phyloP scores from a whole-genome alignment of 2,329 filamentous ascomycete genomes.

The Niveomyces coronatus region DNA sequence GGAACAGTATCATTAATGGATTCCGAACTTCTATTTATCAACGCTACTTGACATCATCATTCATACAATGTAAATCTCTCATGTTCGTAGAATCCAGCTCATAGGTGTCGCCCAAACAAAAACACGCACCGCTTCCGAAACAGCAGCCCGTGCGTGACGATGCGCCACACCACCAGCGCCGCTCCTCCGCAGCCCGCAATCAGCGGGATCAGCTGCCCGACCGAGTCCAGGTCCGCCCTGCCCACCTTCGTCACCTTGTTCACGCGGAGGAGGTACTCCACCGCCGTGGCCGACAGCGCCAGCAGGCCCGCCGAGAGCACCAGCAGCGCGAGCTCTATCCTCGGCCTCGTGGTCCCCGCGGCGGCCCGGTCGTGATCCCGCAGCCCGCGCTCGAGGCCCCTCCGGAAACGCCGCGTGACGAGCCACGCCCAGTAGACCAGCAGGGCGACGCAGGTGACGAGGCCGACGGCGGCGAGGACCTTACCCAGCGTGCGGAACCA shows the following conservation, averaged over 20 bases:
- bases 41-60: not conserved
- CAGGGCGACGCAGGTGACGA: slow-evolving; percentile 12
- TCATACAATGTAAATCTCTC: not conserved
- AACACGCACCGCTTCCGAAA: slow-evolving; percentile 13
- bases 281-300: slow-evolving; percentile 11
- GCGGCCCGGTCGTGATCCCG: not conserved
- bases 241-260: slow-evolving; percentile 13
- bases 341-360: slow-evolving; percentile 7
- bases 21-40: not conserved
- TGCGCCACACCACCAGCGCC: slow-evolving; percentile 13
- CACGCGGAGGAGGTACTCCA: slow-evolving; percentile 14
- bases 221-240: slow-evolving; percentile 8
- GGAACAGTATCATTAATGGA: not conserved
- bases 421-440: slow-evolving; percentile 6
- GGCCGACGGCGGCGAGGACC: slow-evolving; percentile 10
- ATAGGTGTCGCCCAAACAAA: slow-evolving; percentile 14
- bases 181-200: slow-evolving; percentile 14
- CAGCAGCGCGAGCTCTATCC: slow-evolving; percentile 14
- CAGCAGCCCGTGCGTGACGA: slow-evolving; percentile 12
- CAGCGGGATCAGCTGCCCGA: slow-evolving; percentile 17
- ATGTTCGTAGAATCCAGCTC: not conserved
- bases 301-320: slow-evolving; percentile 13
- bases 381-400: slow-evolving; percentile 10
- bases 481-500: slow-evolving; percentile 14
- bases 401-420: slow-evolving; percentile 8